Evolutionary conservation across 1,284 basidiomycete genomes (phyloP).

Genomic region (Volvariella surrecta): DNA sequence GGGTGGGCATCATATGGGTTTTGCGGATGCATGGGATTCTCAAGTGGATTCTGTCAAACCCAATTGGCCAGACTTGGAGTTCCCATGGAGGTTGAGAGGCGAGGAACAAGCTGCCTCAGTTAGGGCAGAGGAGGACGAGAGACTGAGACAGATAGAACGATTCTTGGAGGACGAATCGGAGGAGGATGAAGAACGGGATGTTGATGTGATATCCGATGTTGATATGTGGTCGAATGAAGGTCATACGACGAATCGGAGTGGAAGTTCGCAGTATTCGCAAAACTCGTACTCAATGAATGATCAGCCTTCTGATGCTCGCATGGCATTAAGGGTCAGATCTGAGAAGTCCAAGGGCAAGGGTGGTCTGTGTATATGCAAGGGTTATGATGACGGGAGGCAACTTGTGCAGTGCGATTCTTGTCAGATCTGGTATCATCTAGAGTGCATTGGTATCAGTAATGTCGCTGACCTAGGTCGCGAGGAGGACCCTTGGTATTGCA

Average conservation of each 20-base stretch:
- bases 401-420: constrained; percentile 74
- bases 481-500: constrained; percentile 71
- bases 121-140: constrained; percentile 47
- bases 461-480: constrained; percentile 59
- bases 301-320: constrained; percentile 57
- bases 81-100: constrained; percentile 61
- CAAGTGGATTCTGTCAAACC: constrained; percentile 27
- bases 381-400: constrained; percentile 54
- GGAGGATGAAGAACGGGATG: constrained; percentile 36
- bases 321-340: constrained; percentile 43
- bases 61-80: constrained; percentile 69
- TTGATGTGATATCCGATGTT: neutral
- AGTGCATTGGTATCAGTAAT: constrained; percentile 60
- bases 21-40: constrained; percentile 19
- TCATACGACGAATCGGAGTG: constrained; percentile 6
- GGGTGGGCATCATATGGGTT: no score
- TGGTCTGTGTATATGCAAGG: constrained; percentile 56
- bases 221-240: neutral
- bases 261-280: neutral
- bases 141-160: constrained; percentile 45
- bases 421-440: constrained; percentile 67
- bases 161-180: constrained; percentile 55
- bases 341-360: constrained; percentile 29
- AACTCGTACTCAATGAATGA: neutral
- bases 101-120: constrained; percentile 43